Percentiles rank a stretch among this genome's conserved stretches.
These are phyloP conservation scores for Phytophthora tentaculata DNA, from an alignment of 352 stramenopile genomes.

Conservation along the genomic window DNA sequence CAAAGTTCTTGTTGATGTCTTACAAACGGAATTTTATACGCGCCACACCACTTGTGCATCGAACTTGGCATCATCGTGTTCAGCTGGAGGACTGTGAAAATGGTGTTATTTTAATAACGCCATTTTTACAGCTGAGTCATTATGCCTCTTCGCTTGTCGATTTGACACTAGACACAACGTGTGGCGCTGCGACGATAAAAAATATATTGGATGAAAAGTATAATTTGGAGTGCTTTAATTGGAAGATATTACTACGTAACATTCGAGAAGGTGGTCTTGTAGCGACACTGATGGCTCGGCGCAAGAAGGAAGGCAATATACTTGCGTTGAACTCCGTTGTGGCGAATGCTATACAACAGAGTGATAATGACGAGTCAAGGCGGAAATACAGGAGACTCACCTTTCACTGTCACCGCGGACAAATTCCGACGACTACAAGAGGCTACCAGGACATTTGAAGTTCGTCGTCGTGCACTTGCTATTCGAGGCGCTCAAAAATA, in stretches of 20 bases:
- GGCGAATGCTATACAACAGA: not conserved
- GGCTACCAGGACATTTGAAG: constrained; percentile 36
- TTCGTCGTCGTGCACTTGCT: constrained; percentile 43
- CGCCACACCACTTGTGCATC: too few species aligned
- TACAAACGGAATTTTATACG: too few species aligned
- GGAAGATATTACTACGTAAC: constrained; percentile 17
- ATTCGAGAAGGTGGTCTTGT: constrained; percentile 20
- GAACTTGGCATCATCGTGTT: too few species aligned
- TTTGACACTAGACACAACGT: too few species aligned
- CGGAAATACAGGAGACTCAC: constrained; percentile 13
- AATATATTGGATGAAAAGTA: constrained; percentile 22
- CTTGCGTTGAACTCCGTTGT: not conserved
- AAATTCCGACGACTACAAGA: constrained; percentile 26
- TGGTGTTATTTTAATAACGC: too few species aligned
- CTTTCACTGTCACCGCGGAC: constrained; percentile 18
- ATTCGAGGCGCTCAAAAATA: constrained; percentile 22
- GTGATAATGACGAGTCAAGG: constrained; percentile 17
- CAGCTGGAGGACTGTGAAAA: too few species aligned
- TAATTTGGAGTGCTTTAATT: constrained; percentile 8
- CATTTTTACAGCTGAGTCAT: too few species aligned
- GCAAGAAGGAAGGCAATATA: constrained; percentile 2
- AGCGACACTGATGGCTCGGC: constrained; percentile 20
- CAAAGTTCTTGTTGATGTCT: too few species aligned
- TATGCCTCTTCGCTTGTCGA: too few species aligned
- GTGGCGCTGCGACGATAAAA: too few species aligned